Conservation (phyloP, 345 rosid genomes). For the Eucalyptus tenuipes region DNA sequence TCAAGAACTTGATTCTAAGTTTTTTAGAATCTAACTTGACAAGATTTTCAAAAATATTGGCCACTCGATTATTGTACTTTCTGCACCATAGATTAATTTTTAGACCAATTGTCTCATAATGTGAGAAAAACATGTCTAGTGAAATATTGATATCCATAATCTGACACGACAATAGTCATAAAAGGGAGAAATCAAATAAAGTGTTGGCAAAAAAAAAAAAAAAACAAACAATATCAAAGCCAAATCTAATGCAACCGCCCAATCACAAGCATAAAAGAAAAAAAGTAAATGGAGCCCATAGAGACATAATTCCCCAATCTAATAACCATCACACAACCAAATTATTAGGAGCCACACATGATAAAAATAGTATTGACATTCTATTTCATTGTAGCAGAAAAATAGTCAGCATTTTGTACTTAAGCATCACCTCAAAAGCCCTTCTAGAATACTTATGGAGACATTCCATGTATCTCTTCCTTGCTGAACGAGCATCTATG, state of each 20-base stretch:
- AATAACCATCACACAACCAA: not conserved
- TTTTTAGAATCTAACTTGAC: not conserved
- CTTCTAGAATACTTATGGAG: constrained; percentile 69
- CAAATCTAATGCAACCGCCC: not conserved
- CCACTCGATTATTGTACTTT: not conserved
- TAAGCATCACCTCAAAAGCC: constrained; percentile 54
- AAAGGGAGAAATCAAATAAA: not conserved
- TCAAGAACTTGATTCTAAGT: not conserved
- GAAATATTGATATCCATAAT: not conserved
- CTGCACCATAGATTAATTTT: not conserved
- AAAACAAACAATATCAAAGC: not conserved
- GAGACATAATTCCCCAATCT: not conserved
- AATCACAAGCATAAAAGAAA: not conserved
- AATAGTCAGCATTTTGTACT: not conserved
- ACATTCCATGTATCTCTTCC: constrained; percentile 72
- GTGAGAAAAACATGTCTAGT: not conserved
- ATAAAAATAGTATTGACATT: not conserved
- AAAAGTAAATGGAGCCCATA: not conserved
- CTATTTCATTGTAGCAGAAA: not conserved
- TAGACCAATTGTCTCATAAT: not conserved
- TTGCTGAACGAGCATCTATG: constrained; percentile 6
- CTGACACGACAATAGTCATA: not conserved
- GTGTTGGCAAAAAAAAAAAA: not conserved
- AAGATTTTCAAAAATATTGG: not conserved
- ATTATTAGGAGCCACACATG: not conserved